Evolutionary conservation across 495 filamentous ascomycete genomes (phyloP), one percentile per base, ranked within the genome.

Genomic region (Talaromyces trachyspermus): DNA sequence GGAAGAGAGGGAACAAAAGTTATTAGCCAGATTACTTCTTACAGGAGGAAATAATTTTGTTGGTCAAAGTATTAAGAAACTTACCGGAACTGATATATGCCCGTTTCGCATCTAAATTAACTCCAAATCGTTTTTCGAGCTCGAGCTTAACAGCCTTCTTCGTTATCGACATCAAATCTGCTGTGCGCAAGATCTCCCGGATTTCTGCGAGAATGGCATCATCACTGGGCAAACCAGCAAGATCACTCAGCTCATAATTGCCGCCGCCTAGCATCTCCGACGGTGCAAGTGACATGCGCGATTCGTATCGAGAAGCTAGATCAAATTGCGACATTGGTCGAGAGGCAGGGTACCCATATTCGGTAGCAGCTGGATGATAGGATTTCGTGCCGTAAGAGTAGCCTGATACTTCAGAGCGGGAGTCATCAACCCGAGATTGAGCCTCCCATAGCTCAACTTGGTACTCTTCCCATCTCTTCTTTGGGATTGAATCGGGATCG

Each of bases 401-500:
- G 20, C 91, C 90, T 10, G 88, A 95, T 36, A 90, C 68, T 61
- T 96, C 92, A n/a, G 89, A 95, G 24, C 78, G 81, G 22, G 75
- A 65, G 55, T 98, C 92, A 55, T 94, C 88, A 51, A 77, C 80
- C 45, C 78, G 77, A 9, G 88, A 95, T 59, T 95, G 87, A 2
- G 87, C 85, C 24, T 72, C 71, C 92, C 92, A 99, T 35, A 99
- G 79, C 73, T 96, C 94, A 48, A 85, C 84, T 66, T 97, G 94
- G 63, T 95, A 97, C 49, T 97, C 94, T 65, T 97, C 92, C 92
- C 94, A 97, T 74, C 85, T 89, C 80, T 96, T 97, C 64, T 89
- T 85, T 22, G 92, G 92, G 52, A 99, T 97, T 29, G 80, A 84
- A 8, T 77, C 71, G 9, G 94, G 91, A 62, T 99, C 92, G 62